Base-by-base conservation (phyloP, 1,284 basidiomycete species). In the Prillingera fragicola region DNA sequence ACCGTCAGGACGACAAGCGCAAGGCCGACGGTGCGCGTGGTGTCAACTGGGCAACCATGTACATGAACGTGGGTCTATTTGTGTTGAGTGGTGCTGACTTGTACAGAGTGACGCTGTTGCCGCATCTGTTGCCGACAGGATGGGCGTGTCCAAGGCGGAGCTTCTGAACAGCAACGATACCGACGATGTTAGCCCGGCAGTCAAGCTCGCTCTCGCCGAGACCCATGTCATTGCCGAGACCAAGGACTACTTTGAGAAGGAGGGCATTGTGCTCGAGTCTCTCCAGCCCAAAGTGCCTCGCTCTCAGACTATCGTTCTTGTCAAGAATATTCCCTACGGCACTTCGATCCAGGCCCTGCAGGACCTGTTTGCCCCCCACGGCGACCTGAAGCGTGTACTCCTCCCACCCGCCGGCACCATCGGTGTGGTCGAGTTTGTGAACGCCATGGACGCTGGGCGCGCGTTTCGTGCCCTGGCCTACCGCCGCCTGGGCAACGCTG, bases 241-340 rank as follows among this genome's bases (percentile, higher is more conserved):
- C 0, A 95, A 94, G 63, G 74, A 83, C 2, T 96, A 85, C 71
- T 82, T 89, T 23, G 85, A 88, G 60, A 62, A 79, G 19, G 68
- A 77, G 45, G 77, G 77, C 5, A 74, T 78, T 41, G 65, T 73
- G 7, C 59, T 79, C 26, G 73, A 73, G 14, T 60, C 72, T 1
- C 67, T 77, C 26, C 54, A 67, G 7, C 60, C 77, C 3, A 73
- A 74, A 0, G 77, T 81, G 2, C 67, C 72, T 2, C 70, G 77
- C 8, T 90, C 87, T 0, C 81, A 87, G 57, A 92, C 87, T 0
- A 82, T 79, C 34, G 83, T 97, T 45, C 78, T 98, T 8, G 87
- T 97, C 50, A 98, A 98, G 75, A 97, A 98, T 71, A 91, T 98
- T 33, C 92, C 94, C 0, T 95, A 87, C 60, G 89, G 89, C 13